Percentiles rank a stretch among this genome's conserved stretches.
Conservation (phyloP, 805 yeast genomes). For the Grigorovia transvaalensis region DNA sequence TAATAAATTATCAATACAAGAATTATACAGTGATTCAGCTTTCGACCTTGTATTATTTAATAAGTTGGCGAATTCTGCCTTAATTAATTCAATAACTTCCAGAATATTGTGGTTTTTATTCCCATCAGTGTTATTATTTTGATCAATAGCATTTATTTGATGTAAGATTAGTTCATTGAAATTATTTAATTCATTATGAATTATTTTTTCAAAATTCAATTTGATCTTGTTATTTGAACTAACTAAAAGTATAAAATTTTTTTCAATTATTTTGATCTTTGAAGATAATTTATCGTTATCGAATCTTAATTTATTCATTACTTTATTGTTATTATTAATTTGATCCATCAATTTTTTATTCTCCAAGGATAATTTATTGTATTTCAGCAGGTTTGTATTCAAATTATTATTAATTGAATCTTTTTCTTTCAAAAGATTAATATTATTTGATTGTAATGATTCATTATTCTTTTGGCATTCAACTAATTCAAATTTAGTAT, state of each 20-base stretch:
- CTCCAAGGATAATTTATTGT: background rate
- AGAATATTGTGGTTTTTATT: constrained; percentile 8
- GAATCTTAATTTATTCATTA: background rate
- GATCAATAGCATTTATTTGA: constrained; percentile 7
- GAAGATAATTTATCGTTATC: background rate
- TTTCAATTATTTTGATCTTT: background rate
- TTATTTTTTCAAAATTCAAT: background rate
- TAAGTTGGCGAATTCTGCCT: constrained; percentile 11
- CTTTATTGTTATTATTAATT: background rate
- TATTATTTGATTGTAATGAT: constrained; percentile 31
- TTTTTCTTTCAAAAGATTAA: constrained; percentile 23
- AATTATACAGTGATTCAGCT: constrained; percentile 16
- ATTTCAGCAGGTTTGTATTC: background rate
- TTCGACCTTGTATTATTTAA: constrained; percentile 11
- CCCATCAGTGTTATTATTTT: constrained; percentile 6
- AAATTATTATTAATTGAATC: constrained; percentile 15
- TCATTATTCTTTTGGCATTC: constrained; percentile 37
- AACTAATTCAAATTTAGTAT: constrained; percentile 38
- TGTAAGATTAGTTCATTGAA: background rate
- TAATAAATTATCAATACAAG: constrained; percentile 16
- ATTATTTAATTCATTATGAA: background rate
- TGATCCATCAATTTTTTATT: background rate
- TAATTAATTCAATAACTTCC: constrained; percentile 12
- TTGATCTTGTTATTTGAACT: background rate
- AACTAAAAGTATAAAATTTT: background rate